These are phyloP conservation scores for Plasmodium vinckei DNA, from an alignment of 169 alveolate genomes.

Conservation along the genomic window DNA sequence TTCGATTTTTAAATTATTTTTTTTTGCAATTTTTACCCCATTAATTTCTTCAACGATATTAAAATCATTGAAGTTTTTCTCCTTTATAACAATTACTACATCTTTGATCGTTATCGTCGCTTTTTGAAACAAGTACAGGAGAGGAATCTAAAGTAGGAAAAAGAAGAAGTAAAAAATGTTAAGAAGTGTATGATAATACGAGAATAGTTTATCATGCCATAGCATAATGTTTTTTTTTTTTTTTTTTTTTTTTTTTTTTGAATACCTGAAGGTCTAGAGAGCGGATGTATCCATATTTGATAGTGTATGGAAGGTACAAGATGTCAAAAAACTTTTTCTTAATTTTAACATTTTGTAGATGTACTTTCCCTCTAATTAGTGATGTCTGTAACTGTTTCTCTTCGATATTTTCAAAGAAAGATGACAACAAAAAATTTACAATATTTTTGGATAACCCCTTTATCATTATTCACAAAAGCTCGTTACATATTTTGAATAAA, in stretches of 20 bases:
- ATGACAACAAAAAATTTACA: constrained; percentile 54
- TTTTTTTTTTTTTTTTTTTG: no score
- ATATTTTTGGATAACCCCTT: constrained; percentile 64
- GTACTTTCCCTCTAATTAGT: constrained; percentile 54
- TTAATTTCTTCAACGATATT: constrained; percentile 55
- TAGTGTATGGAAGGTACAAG: constrained; percentile 46
- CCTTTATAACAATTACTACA: constrained; percentile 51
- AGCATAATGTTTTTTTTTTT: neutral
- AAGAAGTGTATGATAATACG: neutral
- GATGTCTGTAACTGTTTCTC: constrained; percentile 68
- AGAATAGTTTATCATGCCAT: neutral
- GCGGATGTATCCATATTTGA: constrained; percentile 66
- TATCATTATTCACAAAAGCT: constrained; percentile 22
- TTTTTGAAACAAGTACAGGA: constrained; percentile 56
- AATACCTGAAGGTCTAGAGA: constrained; percentile 60
- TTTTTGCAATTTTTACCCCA: constrained; percentile 37
- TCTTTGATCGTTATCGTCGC: constrained; percentile 44
- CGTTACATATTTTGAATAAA: neutral
- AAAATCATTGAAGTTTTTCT: constrained; percentile 42
- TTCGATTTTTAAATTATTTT: constrained; percentile 44
- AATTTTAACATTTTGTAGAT: constrained; percentile 62
- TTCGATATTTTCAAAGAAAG: constrained; percentile 65
- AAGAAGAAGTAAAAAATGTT: neutral
- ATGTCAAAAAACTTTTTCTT: constrained; percentile 31
- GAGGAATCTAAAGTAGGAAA: constrained; percentile 18